These are phyloP conservation scores for Venturia aucupariae DNA, from an alignment of 2,329 filamentous ascomycete species.

Conservation along the genomic window DNA sequence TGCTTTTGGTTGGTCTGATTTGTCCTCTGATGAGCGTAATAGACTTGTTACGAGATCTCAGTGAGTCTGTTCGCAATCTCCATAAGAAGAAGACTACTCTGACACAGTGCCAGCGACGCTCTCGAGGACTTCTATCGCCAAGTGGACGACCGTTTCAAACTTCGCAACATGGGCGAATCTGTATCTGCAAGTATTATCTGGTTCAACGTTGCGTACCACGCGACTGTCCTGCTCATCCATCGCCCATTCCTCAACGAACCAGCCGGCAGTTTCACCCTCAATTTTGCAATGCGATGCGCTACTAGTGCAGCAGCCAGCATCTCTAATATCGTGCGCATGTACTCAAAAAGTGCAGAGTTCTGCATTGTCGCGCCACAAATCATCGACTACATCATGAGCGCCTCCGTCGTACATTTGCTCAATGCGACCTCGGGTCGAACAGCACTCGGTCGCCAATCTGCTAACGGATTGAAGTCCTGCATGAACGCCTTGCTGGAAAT, in stretches of 20 bases:
- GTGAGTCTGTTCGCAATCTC: not conserved
- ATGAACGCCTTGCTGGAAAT: conserved; percentile 1
- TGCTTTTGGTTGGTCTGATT: not conserved
- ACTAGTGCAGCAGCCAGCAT: not conserved
- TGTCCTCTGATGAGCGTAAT: conserved; percentile 3
- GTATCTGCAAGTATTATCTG: not conserved
- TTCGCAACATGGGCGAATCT: not conserved
- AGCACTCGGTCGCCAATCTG: conserved; percentile 5
- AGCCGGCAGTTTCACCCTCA: conserved; percentile 1
- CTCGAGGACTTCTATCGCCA: conserved; percentile 2
- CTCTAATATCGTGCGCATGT: not conserved
- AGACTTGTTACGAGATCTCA: not conserved
- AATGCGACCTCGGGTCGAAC: not conserved
- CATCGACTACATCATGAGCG: conserved; percentile 4
- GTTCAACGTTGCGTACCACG: conserved; percentile 2
- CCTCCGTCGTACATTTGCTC: not conserved
- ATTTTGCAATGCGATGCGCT: conserved; percentile 5
- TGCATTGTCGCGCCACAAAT: conserved; percentile 1
- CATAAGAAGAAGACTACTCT: not conserved
- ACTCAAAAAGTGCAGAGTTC: not conserved
- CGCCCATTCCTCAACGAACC: conserved; percentile 4
- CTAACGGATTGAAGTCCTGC: not conserved
- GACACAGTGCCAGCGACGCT: not conserved
- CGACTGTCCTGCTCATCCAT: not conserved
- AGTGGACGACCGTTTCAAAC: conserved; percentile 1